Evolutionary conservation across 1,139 yeast species (phyloP), one percentile per base, ranked within the genome.

Genomic region (Hansenula anomala): DNA sequence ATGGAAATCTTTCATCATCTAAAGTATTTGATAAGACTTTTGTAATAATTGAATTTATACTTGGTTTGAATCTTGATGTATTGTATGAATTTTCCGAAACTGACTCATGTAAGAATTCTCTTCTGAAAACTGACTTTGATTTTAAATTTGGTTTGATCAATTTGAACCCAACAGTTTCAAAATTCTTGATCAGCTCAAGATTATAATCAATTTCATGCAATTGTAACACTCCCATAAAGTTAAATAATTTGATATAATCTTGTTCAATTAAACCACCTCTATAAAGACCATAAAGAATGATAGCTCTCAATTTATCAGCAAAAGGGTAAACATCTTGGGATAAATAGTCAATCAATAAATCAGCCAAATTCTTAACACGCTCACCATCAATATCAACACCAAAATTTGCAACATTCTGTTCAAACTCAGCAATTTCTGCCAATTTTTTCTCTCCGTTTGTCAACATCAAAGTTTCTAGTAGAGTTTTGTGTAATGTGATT

Each of bases 201-300:
- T 69, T 64, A 19, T 73, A 68, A 22, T 66, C 62, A 41, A 75
- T 68, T 35, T 85, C 94, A 43, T 58, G 60, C 18, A 68, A 66
- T 36, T 75, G 73, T 30, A 66, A 62, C 14, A 87, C 74, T 0
- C 82, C 85, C 36, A 86, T 76, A 54, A 90, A 94, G 39, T 71
- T 65, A 34, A 81, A 73, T 33, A 92, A 63, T 55, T 92, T 89
- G 37, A 67, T 63, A 48, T 84, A 77, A 64, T 92, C 99, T 9
- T 71, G 59, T 49, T 80, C 83, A 15, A 87, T 71, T 23, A 92
- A 66, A 0, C 99, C 98, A 6, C 94, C 92, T 48, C 97, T 71
- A 59, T 80, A 85, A 29, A 89, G 61, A 1, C 90, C 84, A 60
- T 92, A 92, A 5, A 85, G 65, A 24, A 87, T 67, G n/a, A 92